A percentile compares a stretch with the other conserved stretches of the same genome.
These are phyloP conservation scores for Clausena lansium DNA, from an alignment of 345 rosid genomes.

Conservation along the genomic window DNA sequence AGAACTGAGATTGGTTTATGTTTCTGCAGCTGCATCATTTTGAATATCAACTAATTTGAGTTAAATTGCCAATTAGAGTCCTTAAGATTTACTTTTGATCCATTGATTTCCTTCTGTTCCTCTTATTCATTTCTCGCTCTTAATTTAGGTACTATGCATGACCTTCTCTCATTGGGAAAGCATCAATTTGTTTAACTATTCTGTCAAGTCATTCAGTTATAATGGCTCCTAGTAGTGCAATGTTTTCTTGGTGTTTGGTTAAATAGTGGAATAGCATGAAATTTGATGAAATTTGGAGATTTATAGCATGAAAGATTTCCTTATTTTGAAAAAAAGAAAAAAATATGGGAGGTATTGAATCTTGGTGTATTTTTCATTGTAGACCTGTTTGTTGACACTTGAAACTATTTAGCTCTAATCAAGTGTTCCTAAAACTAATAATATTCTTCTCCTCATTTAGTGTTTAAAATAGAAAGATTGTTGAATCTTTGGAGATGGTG, in stretches of 20 bases:
- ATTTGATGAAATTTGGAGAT: neutral
- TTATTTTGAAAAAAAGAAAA: neutral
- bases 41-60: neutral
- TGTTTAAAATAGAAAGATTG: neutral
- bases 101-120: neutral
- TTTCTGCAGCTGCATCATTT: neutral
- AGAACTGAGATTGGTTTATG: neutral
- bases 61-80: neutral
- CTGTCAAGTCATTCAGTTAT: neutral
- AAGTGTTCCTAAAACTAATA: neutral
- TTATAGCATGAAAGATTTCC: neutral
- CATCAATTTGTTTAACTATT: neutral
- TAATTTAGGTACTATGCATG: neutral
- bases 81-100: neutral
- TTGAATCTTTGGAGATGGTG: neutral
- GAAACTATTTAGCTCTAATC: neutral
- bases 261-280: neutral
- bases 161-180: neutral
- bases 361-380: neutral
- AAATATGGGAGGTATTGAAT: neutral
- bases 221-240: neutral
- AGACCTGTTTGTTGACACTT: neutral
- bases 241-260: neutral
- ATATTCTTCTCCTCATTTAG: neutral
- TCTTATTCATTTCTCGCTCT: neutral